Conservation (phyloP, 192 early-diverging fungal species). For the Coemansia sp. region DNA sequence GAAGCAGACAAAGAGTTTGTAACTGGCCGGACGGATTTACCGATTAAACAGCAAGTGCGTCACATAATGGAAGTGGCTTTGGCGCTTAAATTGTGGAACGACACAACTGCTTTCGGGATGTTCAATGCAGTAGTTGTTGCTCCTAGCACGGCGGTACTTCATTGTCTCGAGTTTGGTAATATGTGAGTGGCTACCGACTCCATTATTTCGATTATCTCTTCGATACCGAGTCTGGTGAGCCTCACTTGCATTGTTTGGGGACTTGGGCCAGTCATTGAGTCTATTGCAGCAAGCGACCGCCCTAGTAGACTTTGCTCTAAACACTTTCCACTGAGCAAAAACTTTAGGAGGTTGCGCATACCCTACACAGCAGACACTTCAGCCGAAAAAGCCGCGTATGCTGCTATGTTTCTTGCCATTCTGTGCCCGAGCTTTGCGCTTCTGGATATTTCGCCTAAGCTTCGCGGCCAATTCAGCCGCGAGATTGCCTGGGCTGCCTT, state of each 20-base stretch:
- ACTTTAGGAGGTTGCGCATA: neutral
- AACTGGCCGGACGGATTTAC: neutral
- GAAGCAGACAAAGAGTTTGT: neutral
- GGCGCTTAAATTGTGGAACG: neutral
- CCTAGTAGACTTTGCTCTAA: neutral
- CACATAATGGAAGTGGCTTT: neutral
- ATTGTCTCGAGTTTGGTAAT: neutral
- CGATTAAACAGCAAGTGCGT: neutral
- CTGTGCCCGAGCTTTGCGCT: neutral
- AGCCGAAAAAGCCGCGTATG: neutral
- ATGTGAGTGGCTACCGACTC: neutral
- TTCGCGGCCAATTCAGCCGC: neutral
- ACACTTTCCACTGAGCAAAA: neutral
- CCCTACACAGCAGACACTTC: neutral
- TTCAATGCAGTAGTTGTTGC: neutral
- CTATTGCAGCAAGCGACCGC: neutral
- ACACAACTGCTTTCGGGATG: neutral
- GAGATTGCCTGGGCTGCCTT: neutral
- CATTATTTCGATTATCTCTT: neutral
- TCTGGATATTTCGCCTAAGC: neutral
- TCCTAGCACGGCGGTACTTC: neutral
- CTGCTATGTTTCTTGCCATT: neutral
- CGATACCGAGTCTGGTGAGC: neutral
- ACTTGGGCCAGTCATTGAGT: neutral
- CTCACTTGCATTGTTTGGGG: neutral